Base-by-base conservation (phyloP, 768 basidiomycete species). In the Grammothele lineata region DNA sequence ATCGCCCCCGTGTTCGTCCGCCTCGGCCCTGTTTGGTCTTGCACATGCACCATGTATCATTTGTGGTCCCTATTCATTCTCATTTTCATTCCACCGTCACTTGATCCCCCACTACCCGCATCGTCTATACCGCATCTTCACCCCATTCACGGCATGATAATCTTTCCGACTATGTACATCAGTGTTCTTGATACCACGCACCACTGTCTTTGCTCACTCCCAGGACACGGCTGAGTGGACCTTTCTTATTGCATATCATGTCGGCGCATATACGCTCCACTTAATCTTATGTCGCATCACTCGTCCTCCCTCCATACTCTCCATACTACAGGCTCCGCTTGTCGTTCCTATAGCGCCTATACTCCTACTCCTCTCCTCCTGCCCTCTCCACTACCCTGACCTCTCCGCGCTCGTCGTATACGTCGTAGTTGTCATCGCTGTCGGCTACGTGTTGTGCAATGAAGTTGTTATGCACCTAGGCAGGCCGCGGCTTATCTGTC, bases 121-220 rank as follows among this genome's bases (percentile, higher is more conserved):
- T 39, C 43, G 10, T 37, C 37, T 43, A 27, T 17, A 22, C n/a
- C n/a, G 40, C 40, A 49, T 47, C 33, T 19, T 40, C 40, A n/a
- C 39, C 18, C 30, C 51, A 53, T 53, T 48, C 51, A 48, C 50
- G 51, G 40, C 51, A 48, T 45, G 51, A 53, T 53, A 53, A 48
- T 39, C 43, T 45, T 32, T 22, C 40, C 27, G 7, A 30, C 27
- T 34, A 43, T 52, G 51, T 53, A 53, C 51, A 53, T 12, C 42
- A 53, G 51, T 36, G 19, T 45, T 45, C 43, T 44, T 40, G 45
- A 53, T 48, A 53, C 51, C 44, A 35, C 40, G 19, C 41, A 44
- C 48, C 39, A 53, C 51, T 43, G 43, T 47, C 51, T 47, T 44
- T 52, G 47, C 50, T 45, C 39, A 35, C 27, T 30, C 27, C 39